Evolutionary conservation across 2,329 filamentous ascomycete genomes (phyloP).

Genomic region (Pseudogymnoascus sp.): DNA sequence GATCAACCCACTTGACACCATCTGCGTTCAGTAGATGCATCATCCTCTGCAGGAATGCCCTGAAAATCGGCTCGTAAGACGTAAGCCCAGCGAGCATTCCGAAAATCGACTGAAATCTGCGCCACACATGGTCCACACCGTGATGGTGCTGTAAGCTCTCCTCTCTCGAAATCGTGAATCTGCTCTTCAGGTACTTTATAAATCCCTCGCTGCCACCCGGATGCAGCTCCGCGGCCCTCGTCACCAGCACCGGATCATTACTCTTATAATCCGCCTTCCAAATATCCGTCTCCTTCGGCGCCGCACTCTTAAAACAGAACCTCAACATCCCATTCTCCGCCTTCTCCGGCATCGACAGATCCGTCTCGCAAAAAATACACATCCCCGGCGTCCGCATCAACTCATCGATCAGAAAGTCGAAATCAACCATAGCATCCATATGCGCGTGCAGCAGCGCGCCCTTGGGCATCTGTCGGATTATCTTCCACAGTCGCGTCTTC

Average conservation of each 20-base stretch:
- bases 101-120: slow-evolving; percentile 71
- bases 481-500: slow-evolving; percentile 73
- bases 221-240: slow-evolving; percentile 61
- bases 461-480: slow-evolving; percentile 81
- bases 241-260: slow-evolving; percentile 29
- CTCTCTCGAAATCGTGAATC: slow-evolving; percentile 60
- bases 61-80: slow-evolving; percentile 85
- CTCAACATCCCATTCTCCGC: slow-evolving; percentile 46
- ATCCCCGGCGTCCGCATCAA: slow-evolving; percentile 66
- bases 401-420: slow-evolving; percentile 67
- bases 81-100: slow-evolving; percentile 63
- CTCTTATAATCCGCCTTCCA: slow-evolving; percentile 59
- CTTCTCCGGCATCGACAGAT: slow-evolving; percentile 44
- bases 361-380: slow-evolving; percentile 53
- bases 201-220: slow-evolving; percentile 68
- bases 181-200: slow-evolving; percentile 63
- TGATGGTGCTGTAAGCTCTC: slow-evolving; percentile 75
- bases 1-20: slow-evolving; percentile 75
- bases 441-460: slow-evolving; percentile 80
- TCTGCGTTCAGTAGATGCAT: slow-evolving; percentile 67
- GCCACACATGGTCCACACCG: slow-evolving; percentile 76
- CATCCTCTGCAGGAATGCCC: slow-evolving; percentile 62
- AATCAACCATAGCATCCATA: slow-evolving; percentile 83
- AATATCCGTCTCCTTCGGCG: slow-evolving; percentile 39
- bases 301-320: slow-evolving; percentile 51